These are phyloP conservation scores for Cladorrhinum sp. DNA, from an alignment of 2,329 filamentous ascomycete genomes.

Conservation along the genomic window DNA sequence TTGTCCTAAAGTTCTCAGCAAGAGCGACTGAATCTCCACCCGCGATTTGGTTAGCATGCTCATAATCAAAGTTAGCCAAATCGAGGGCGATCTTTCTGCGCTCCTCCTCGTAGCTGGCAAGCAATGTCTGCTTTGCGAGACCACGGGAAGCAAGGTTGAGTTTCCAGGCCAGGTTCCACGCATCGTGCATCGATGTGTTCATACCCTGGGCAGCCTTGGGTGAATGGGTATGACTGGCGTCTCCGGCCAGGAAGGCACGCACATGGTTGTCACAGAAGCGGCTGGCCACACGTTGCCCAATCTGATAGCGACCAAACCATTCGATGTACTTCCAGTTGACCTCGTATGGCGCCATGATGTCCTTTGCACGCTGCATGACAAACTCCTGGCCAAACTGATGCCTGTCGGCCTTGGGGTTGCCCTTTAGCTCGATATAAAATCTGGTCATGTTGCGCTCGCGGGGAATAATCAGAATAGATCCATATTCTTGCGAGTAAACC, in stretches of 20 bases:
- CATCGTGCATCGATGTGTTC: slow-evolving; percentile 62
- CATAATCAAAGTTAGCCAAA: slow-evolving; percentile 57
- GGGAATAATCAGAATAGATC: slow-evolving; percentile 71
- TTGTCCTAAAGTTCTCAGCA: slow-evolving; percentile 62
- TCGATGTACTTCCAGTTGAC: slow-evolving; percentile 58
- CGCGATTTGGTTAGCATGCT: slow-evolving; percentile 48
- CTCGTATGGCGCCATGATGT: slow-evolving; percentile 57
- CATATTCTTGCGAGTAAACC: slow-evolving; percentile 63
- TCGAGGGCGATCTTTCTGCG: slow-evolving; percentile 60
- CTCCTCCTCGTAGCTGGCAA: slow-evolving; percentile 62
- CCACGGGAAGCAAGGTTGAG: slow-evolving; percentile 53
- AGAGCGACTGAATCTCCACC: slow-evolving; percentile 57
- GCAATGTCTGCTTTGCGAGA: slow-evolving; percentile 51
- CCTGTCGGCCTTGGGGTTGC: slow-evolving; percentile 40
- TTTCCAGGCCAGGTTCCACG: slow-evolving; percentile 58
- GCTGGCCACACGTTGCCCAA: slow-evolving; percentile 68
- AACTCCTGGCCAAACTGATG: slow-evolving; percentile 57
- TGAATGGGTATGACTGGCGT: slow-evolving; percentile 70
- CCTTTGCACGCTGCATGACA: slow-evolving; percentile 64
- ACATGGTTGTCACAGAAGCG: slow-evolving; percentile 62
- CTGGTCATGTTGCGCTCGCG: slow-evolving; percentile 71
- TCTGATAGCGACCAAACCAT: slow-evolving; percentile 72
- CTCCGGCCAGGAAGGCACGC: slow-evolving; percentile 66
- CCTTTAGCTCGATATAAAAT: slow-evolving; percentile 57
- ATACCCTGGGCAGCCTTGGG: slow-evolving; percentile 69